A percentile compares a stretch with the other conserved stretches of the same genome.
These are phyloP conservation scores for Fusarium sp. DNA, from an alignment of 2,329 filamentous ascomycete species.

Conservation along the genomic window DNA sequence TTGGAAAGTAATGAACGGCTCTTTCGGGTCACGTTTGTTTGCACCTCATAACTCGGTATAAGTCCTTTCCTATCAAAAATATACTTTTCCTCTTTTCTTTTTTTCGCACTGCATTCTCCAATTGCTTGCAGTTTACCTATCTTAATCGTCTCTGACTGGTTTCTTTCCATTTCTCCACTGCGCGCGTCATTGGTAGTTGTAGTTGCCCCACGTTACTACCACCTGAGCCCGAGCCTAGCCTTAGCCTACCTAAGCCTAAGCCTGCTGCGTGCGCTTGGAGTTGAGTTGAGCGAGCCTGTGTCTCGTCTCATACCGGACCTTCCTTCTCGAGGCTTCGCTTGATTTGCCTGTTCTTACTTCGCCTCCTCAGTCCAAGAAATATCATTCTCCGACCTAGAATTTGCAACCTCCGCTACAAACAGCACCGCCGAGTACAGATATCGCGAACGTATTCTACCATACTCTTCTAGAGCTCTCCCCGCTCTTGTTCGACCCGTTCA, in stretches of 20 bases:
- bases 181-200: conserved; percentile 39
- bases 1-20: not conserved
- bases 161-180: conserved; percentile 23
- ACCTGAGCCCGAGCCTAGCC: conserved; percentile 12
- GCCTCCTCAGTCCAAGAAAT: conserved; percentile 14
- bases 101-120: not conserved
- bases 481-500: conserved; percentile 15
- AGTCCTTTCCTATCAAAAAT: not conserved
- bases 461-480: conserved; percentile 13
- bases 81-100: not conserved
- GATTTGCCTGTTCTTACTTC: conserved; percentile 29
- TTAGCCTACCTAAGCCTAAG: too few species aligned
- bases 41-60: not conserved
- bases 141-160: conserved; percentile 1
- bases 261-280: too few species aligned
- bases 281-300: conserved; percentile 7
- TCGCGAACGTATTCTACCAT: not conserved
- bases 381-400: not conserved
- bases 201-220: conserved; percentile 44
- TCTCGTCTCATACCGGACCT: conserved; percentile 7
- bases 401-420: not conserved
- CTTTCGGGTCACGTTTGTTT: not conserved
- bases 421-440: not conserved
- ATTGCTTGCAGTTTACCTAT: conserved; percentile 12
- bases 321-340: conserved; percentile 12